Conservation (phyloP, 345 rosid species). For the Capsella bursapastoris region DNA sequence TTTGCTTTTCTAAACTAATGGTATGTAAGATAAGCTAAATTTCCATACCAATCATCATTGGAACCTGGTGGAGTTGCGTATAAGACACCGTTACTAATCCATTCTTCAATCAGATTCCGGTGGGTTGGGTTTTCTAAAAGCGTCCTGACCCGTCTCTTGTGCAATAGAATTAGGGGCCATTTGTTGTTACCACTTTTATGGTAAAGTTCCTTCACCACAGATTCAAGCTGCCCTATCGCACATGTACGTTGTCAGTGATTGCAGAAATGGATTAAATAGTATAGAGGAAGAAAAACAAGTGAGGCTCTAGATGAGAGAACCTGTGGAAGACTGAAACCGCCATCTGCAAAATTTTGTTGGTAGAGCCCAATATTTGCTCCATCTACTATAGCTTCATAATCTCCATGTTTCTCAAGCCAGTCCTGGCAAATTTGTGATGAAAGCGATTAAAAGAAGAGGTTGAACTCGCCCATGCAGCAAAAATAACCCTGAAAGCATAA, state of each 20-base stretch:
- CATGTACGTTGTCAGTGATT: conserved; percentile 6
- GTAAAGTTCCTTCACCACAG: conserved; percentile 67
- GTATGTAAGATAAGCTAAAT: not conserved
- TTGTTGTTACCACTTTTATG: conserved; percentile 54
- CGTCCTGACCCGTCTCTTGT: conserved; percentile 64
- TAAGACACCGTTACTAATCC: conserved; percentile 62
- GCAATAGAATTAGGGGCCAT: conserved; percentile 79
- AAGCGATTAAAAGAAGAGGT: too few species aligned
- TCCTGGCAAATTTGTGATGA: conserved; percentile 40
- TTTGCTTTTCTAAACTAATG: not conserved
- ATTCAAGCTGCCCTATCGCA: conserved; percentile 81
- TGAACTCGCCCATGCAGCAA: too few species aligned
- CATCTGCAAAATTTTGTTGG: conserved; percentile 86
- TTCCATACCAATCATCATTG: conserved; percentile 86
- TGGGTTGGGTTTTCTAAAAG: conserved; percentile 60
- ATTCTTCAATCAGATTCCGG: conserved; percentile 62
- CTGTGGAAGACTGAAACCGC: conserved; percentile 78
- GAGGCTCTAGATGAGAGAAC: conserved; percentile 46
- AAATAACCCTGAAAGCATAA: conserved; percentile 62
- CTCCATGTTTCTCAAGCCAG: conserved; percentile 70
- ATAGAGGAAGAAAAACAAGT: not conserved
- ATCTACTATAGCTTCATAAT: conserved; percentile 80
- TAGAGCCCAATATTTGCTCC: conserved; percentile 94
- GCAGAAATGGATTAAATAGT: not conserved
- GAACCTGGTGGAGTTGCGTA: conserved; percentile 88